Base-by-base conservation (phyloP, 805 yeast genomes). In the Nakazawaea sp. region DNA sequence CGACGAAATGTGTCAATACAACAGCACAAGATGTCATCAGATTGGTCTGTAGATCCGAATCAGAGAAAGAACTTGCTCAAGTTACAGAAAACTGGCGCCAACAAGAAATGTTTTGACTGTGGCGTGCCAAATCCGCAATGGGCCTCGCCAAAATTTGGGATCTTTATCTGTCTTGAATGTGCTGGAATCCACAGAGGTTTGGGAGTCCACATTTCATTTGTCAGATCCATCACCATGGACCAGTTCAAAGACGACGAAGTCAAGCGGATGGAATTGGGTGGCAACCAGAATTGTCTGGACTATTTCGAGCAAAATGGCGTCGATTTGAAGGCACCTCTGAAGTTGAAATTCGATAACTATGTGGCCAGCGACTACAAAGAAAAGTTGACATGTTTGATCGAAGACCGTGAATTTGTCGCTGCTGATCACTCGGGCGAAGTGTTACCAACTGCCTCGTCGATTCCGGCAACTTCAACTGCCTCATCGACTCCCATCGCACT, bases 121-220 rank as follows among this genome's bases (percentile, higher is more conserved):
- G 70, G 66, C 27, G 95, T 97, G 1, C 96, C 95, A 42, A 90
- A 89, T 56, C 98, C 98, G 8, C 98, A 92, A 59, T 92, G 98
- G 98, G 97, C 97, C 2, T 87, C 96, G 11, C 97, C 97, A 26
- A 92, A 92, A 60, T 88, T 90, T 62, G 98, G 98, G 43, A 84
- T 92, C 43, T 92, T 89, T 61, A 90, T 92, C 54, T 92, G 98
- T 61, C 72, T 92, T 28, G 99, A 92, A 57, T 92, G 98, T 66
- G 98, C 98, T 15, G 99, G 99, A 32, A 68, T 82, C 40, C 99
- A 92, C 59, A 73, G 95, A 59, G 95, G 97, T 10, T 67, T 92
- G 33, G 98, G 98, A 27, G 98, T 92, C 30, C 98, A 92, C 58
- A 79, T 92, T 41, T 89, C 97, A 29, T 92, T 92, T 65, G 97